Evolutionary conservation across 2,329 filamentous ascomycete species (phyloP).

Genomic region (Tolypocladium pustulatum): DNA sequence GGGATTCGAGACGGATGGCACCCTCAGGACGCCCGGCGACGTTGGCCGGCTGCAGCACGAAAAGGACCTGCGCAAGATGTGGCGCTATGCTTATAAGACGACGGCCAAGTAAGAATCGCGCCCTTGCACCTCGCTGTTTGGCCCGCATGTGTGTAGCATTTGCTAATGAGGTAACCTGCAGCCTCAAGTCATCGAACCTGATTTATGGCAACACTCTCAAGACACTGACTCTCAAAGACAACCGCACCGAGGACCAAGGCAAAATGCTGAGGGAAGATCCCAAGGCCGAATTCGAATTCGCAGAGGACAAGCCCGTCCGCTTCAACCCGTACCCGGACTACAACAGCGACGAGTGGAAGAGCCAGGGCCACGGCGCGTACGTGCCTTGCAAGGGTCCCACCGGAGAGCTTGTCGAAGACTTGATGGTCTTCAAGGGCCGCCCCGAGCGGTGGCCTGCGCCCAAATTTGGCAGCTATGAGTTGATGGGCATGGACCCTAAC

Average conservation of each 20-base stretch:
- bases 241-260: constrained; percentile 19
- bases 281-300: constrained; percentile 27
- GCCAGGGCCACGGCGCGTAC: constrained; percentile 44
- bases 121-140: background rate
- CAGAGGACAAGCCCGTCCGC: constrained; percentile 36
- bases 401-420: constrained; percentile 48
- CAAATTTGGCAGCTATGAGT: constrained; percentile 51
- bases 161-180: constrained; percentile 12
- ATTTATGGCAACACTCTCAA: constrained; percentile 48
- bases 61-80: constrained; percentile 30
- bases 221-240: constrained; percentile 30
- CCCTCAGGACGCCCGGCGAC: constrained; percentile 17
- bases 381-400: constrained; percentile 55
- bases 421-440: constrained; percentile 52
- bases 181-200: constrained; percentile 34
- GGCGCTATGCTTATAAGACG: constrained; percentile 28
- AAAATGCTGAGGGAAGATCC: constrained; percentile 21
- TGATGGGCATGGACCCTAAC: constrained; percentile 49
- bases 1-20: constrained; percentile 26
- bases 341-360: constrained; percentile 50
- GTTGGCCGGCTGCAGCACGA: constrained; percentile 26
- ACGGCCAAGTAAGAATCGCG: constrained; percentile 27
- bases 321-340: constrained; percentile 67
- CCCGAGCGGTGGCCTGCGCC: constrained; percentile 49
- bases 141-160: background rate